Conservation (phyloP, 176 grass and related monocot genomes). For the Aegilops umbellulata region DNA sequence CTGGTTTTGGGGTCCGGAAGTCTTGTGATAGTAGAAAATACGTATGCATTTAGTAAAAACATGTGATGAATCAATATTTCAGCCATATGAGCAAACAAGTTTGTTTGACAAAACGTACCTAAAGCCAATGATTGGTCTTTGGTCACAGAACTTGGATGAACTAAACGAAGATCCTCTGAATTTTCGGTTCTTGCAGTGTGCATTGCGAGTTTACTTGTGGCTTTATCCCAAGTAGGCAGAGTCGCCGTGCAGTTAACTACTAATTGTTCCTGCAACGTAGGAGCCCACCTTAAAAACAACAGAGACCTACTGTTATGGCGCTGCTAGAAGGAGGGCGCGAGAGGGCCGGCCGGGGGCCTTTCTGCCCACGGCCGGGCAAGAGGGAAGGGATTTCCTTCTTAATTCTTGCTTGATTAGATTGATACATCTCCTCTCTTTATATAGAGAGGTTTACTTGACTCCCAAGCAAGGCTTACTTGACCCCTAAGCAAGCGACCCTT, state of each 20-base stretch:
- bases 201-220: conserved; percentile 30
- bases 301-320: background rate
- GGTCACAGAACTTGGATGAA: conserved; percentile 5
- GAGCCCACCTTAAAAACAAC: background rate
- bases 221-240: conserved; percentile 56
- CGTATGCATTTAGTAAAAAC: conserved; percentile 5
- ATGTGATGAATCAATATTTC: background rate
- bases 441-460: too few relatives aligned
- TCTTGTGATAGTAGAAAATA: conserved; percentile 20
- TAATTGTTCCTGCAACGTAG: conserved; percentile 51
- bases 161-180: conserved; percentile 9
- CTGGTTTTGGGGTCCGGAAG: conserved; percentile 76
- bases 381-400: too few relatives aligned
- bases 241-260: conserved; percentile 39
- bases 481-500: too few relatives aligned
- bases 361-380: too few relatives aligned
- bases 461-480: too few relatives aligned
- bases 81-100: background rate
- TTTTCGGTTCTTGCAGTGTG: conserved; percentile 21
- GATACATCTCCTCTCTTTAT: too few relatives aligned
- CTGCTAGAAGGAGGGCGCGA: too few relatives aligned
- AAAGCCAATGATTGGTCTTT: conserved; percentile 27
- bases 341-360: too few relatives aligned
- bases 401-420: too few relatives aligned
- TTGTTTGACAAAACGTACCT: conserved; percentile 36